Base-by-base conservation (phyloP, 352 stramenopile genomes). In the Globisporangium paroecandrum region DNA sequence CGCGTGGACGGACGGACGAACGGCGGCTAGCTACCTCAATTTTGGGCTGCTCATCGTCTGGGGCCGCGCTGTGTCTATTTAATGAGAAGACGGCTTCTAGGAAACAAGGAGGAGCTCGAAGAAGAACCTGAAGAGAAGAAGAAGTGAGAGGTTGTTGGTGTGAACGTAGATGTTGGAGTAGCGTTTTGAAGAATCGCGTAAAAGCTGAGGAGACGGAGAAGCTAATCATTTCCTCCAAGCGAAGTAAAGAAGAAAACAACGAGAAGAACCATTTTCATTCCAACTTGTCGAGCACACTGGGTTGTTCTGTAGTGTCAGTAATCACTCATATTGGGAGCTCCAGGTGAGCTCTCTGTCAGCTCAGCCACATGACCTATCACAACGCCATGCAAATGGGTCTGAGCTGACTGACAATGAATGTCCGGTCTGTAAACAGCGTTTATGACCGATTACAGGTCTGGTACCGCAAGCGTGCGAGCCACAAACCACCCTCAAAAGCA, bases 11-110 rank as follows among this genome's bases (percentile, higher is more conserved):
- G 41, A n/a, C 41, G 15, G 34, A 41, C 8, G 34, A n/a, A 18
- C 12, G 15, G 41, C 7, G 13, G 13, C 41, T n/a, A 47, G 41
- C 5, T 20, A 9, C 41, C 41, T 47, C 41, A 47, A 47, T 12
- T 25, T 25, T n/a, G 47, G 24, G 47, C 47, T 54, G 47, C 20
- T 54, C 47, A 3, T 54, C 20, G 36, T 43, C 36, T 43, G 47
- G 9, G 47, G 10, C 9, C 4, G 41, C 18, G 29, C 43, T 9
- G 59, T 53, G 59, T 34, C 43, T 65, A 65, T 65, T 65, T 65
- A 65, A 59, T 38, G 27, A n/a, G 15, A 6, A 59, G 54, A 20
- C 32, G 15, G 54, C 13, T 47, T 47, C 41, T 4, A 9, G 4
- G 13, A 59, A 22, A 20, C 12, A 25, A 25, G n/a, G 47, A 54